Base-by-base conservation (phyloP, 2,329 filamentous ascomycete species). In the Ascochyta clinopodiicola region DNA sequence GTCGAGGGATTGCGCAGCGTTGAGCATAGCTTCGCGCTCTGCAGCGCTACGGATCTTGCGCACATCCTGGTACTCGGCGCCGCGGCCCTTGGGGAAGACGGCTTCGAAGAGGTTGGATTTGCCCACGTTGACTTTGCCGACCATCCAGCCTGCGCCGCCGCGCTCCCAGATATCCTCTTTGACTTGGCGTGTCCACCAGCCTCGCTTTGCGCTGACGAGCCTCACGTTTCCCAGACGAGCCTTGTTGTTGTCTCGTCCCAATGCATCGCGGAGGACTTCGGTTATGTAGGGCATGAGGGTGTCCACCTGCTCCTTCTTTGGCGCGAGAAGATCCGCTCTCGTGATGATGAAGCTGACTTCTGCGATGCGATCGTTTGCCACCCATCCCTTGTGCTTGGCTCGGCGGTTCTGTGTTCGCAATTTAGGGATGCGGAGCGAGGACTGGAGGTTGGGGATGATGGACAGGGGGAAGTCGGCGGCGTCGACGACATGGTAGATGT, bases 381-480 rank as follows among this genome's bases (percentile, higher is more conserved):
- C 82, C 73, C 86, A 96, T 61, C 86, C 86, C 47, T 81, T 82
- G 6, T 82, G 79, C 50, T 86, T 86, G 0, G 92, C 88, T 45
- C 94, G 86, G 44, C 94, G 86, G 70, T 97, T 98, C 58, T 85
- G 85, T 0, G 90, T 89, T 52, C 94, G 88, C 48, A 95, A 81
- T 7, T 88, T 87, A 57, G 91, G 88, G 9, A 92, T 80, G 31
- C 87, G 81, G 1, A 97, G 81, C 0, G 91, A 80, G 7, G 84
- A 80, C 57, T 89, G 85, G 9, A 99, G 84, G 39, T 87, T 86
- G 0, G 92, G 91, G 4, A 98, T 82, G 13, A 99, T 78, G 1
- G 95, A 97, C 85, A 99, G 90, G 19, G 95, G 95, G 62, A 99
- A 98, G 75, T 99, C 95, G 57, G 93, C 95, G 2, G 95, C 94